These are phyloP conservation scores for Babesia bigemina DNA, from an alignment of 169 alveolate species.

Conservation along the genomic window DNA sequence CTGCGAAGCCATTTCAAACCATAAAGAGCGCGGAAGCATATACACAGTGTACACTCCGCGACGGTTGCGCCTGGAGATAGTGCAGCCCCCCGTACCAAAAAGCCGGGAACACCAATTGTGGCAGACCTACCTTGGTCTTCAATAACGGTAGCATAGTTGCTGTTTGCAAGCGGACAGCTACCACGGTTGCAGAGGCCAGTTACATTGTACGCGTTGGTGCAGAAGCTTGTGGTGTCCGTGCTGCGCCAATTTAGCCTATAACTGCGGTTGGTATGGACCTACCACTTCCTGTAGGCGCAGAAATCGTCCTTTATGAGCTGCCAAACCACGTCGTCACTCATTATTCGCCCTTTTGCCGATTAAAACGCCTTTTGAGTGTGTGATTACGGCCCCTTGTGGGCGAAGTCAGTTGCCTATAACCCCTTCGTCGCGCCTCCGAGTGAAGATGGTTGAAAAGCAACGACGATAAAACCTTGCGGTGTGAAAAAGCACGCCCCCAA, in stretches of 20 bases:
- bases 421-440: not conserved
- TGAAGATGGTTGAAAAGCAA: too few relatives aligned
- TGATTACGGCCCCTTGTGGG: not conserved
- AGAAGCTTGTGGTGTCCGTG: slow-evolving; percentile 71
- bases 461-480: too few relatives aligned
- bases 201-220: slow-evolving; percentile 88
- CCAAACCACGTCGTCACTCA: slow-evolving; percentile 73
- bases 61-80: too few relatives aligned
- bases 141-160: slow-evolving; percentile 95
- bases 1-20: slow-evolving; percentile 72
- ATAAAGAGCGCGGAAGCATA: too few relatives aligned
- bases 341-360: slow-evolving; percentile 1
- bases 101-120: too few relatives aligned
- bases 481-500: too few relatives aligned
- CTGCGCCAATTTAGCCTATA: not conserved
- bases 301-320: slow-evolving; percentile 64
- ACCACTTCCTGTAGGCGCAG: slow-evolving; percentile 63
- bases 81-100: too few relatives aligned
- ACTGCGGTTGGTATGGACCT: not conserved
- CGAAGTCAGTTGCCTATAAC: not conserved
- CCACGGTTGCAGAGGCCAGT: slow-evolving; percentile 97
- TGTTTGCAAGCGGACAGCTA: slow-evolving; percentile 98
- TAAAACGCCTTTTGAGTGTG: not conserved
- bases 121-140: slow-evolving; percentile 84
- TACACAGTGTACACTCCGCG: too few relatives aligned